These are phyloP conservation scores for Alternaria triticimaculans DNA, from an alignment of 2,329 filamentous ascomycete species.

Conservation along the genomic window DNA sequence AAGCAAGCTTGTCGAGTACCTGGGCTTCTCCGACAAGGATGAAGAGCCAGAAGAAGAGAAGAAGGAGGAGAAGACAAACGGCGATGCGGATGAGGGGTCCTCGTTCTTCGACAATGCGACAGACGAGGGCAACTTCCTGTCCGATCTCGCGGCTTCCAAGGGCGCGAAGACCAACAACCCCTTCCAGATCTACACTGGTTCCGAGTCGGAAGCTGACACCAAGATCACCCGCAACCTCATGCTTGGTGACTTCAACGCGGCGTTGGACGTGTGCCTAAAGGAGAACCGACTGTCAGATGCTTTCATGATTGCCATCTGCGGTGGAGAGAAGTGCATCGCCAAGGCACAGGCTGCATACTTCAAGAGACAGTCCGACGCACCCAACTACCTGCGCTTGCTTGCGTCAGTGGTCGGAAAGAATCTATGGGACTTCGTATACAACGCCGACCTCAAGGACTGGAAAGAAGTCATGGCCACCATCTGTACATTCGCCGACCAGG, in stretches of 20 bases:
- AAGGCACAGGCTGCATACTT: constrained; percentile 94
- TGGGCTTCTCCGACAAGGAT: constrained; percentile 77
- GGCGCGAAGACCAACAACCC: constrained; percentile 92
- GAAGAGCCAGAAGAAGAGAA: constrained; percentile 39
- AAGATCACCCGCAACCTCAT: constrained; percentile 86
- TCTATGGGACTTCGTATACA: constrained; percentile 97
- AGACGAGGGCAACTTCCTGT: constrained; percentile 82
- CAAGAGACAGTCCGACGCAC: constrained; percentile 78
- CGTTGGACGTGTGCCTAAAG: constrained; percentile 85
- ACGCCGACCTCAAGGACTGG: constrained; percentile 91
- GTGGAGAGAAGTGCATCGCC: constrained; percentile 89
- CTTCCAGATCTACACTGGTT: constrained; percentile 85
- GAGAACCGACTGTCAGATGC: constrained; percentile 93
- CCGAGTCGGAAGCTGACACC: constrained; percentile 84
- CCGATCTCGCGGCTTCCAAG: constrained; percentile 84
- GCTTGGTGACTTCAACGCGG: constrained; percentile 88
- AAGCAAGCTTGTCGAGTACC: constrained; percentile 82
- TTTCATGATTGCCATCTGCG: constrained; percentile 97
- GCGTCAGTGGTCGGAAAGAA: constrained; percentile 95
- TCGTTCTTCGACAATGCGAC: constrained; percentile 80
- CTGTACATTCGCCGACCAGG: constrained; percentile 91
- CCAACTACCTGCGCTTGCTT: constrained; percentile 90
- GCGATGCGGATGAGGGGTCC: constrained; percentile 57
- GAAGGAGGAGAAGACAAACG: constrained; percentile 54
- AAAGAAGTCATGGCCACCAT: constrained; percentile 96